Base-by-base conservation (phyloP, 371 early-diverging fungal species). In the Saksenaea vasiformis region DNA sequence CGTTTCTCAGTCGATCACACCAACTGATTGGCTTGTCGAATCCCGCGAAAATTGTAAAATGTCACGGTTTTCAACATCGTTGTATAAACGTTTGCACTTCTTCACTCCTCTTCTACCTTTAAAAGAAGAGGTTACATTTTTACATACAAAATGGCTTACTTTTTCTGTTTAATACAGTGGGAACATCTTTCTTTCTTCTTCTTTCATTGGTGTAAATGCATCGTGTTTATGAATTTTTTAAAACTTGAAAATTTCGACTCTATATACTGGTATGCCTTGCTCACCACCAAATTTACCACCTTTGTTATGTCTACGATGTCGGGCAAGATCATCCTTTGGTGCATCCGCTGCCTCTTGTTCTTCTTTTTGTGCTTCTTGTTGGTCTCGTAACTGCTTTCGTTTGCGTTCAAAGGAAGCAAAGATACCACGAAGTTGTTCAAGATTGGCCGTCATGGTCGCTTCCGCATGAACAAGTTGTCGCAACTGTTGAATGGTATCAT, bases 221-320 rank as follows among this genome's bases (percentile, higher is more conserved):
- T 39, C 37, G n/a, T 9, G 24, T 13, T 31, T 47, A 61, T 61
- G 54, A 37, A 60, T 26, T 38, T 64, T 61, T 61, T 83, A 87
- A 75, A 84, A 72, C 57, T 76, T 80, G 66, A 87, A 80, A 31
- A 82, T 74, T 69, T 87, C 87, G 37, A 85, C 87, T 67, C 75
- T 84, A 76, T 87, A 87, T 39, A 80, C 82, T 34, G 84, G 84
- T 61, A 85, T 74, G 41, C 84, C 87, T 61, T 85, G 80, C 15
- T 82, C 83, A 27, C 84, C 72, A 76, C 84, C 79, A 58, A 76
- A 71, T 70, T 83, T 68, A 65, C 58, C 57, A 47, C 77, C 74
- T 71, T 79, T 79, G 61, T 76, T 76, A 69, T 79, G 81, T 69
- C 79, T 56, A 65, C 76, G 65, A 62, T 65, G 68, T 41, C 56